Evolutionary conservation across 2,329 filamentous ascomycete genomes (phyloP).

Genomic region (Cladosporium sp.): DNA sequence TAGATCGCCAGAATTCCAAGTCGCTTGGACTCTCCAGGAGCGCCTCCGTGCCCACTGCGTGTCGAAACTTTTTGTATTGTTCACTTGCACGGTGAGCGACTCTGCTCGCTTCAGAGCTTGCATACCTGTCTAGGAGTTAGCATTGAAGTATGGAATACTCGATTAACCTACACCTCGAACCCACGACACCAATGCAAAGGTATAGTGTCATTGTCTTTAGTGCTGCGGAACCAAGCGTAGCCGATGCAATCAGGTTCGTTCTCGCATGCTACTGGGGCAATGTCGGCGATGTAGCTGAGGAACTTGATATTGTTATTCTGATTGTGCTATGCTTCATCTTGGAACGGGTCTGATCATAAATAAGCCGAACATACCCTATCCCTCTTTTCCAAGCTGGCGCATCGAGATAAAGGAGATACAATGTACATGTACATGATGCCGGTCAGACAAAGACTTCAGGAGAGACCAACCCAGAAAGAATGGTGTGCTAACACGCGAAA

Average conservation of each 20-base stretch:
- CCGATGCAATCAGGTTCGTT: background rate
- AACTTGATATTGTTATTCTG: background rate
- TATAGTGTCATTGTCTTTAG: background rate
- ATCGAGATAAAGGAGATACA: background rate
- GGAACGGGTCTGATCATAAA: background rate
- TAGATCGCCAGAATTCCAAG: background rate
- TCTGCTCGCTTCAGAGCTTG: background rate
- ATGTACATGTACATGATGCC: background rate
- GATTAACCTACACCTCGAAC: background rate
- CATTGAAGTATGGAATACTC: background rate
- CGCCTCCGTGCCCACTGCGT: background rate
- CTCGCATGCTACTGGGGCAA: background rate
- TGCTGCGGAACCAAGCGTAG: constrained; percentile 5
- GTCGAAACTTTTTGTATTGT: background rate
- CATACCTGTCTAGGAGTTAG: background rate
- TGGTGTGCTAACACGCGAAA: background rate
- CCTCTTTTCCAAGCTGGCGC: background rate
- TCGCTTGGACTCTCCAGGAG: background rate
- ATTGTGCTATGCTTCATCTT: background rate
- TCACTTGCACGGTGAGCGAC: background rate
- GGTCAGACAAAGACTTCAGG: background rate
- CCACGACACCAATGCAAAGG: constrained; percentile 1
- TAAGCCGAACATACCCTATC: background rate
- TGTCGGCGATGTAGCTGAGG: background rate
- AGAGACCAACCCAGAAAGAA: background rate